phyloP scores from a whole-genome alignment of 257 asterid species.

The Salvia splendens region DNA sequence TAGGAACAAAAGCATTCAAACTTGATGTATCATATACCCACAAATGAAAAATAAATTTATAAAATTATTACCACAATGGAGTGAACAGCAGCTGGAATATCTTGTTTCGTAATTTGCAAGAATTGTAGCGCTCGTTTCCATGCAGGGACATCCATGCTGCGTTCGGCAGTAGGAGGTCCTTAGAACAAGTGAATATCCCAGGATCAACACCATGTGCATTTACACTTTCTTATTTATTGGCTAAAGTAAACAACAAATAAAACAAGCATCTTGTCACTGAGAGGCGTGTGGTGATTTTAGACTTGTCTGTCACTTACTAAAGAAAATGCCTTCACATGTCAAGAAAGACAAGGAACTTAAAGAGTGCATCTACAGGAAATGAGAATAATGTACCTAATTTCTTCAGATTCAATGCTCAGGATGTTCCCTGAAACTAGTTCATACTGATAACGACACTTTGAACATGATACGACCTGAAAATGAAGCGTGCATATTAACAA shows the following conservation, averaged over 20 bases:
- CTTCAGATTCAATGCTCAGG: conserved; percentile 78
- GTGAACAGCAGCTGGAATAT: conserved; percentile 85
- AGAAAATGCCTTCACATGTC: conserved; percentile 11
- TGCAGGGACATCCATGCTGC: conserved; percentile 99
- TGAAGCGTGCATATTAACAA: conserved; percentile 27
- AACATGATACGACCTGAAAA: conserved; percentile 83
- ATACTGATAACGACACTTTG: conserved; percentile 88
- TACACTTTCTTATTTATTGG: conserved; percentile 35
- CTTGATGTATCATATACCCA: background rate
- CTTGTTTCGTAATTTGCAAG: conserved; percentile 73
- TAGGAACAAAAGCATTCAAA: conserved; percentile 19
- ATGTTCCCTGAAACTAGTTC: conserved; percentile 88
- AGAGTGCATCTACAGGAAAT: conserved; percentile 13
- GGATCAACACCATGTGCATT: conserved; percentile 65
- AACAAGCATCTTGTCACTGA: conserved; percentile 15
- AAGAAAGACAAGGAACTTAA: conserved; percentile 15
- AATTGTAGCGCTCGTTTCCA: conserved; percentile 80
- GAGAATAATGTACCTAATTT: conserved; percentile 60
- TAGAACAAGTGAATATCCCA: conserved; percentile 90
- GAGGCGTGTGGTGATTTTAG: conserved; percentile 26
- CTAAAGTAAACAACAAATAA: conserved; percentile 33
- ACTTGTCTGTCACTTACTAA: conserved; percentile 23
- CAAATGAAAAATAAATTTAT: conserved; percentile 5
- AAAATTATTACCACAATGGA: conserved; percentile 72
- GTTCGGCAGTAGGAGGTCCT: conserved; percentile 98